These are phyloP conservation scores for Solanum sitiens DNA, from an alignment of 257 asterid species.

Conservation along the genomic window DNA sequence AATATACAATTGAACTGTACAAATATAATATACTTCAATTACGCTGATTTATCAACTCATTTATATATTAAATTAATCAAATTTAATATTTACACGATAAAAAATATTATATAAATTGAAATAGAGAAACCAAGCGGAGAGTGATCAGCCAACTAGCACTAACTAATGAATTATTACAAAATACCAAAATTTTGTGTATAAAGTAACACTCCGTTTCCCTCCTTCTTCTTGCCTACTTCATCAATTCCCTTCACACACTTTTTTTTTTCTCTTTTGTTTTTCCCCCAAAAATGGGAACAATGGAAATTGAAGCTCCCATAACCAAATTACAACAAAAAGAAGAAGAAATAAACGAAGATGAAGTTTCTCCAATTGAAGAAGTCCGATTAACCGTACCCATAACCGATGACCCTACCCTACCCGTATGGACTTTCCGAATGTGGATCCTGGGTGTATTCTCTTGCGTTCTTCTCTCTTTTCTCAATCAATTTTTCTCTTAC, in stretches of 20 bases:
- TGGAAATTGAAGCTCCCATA: slow-evolving; percentile 17
- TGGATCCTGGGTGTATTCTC: slow-evolving; percentile 66
- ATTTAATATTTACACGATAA: not conserved
- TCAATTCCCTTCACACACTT: not conserved
- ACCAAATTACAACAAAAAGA: not conserved
- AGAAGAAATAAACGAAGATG: slow-evolving; percentile 21
- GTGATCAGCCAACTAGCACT: not conserved
- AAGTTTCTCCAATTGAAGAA: slow-evolving; percentile 49
- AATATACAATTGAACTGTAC: not conserved
- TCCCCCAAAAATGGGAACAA: slow-evolving; percentile 6
- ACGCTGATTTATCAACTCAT: not conserved
- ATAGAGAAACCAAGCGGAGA: rapidly evolving
- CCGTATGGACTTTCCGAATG: slow-evolving; percentile 90
- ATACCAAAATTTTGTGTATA: not conserved
- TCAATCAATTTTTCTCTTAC: slow-evolving; percentile 69
- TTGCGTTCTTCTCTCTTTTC: slow-evolving; percentile 55
- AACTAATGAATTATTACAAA: not conserved
- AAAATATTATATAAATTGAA: not conserved
- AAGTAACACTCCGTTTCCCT: not conserved
- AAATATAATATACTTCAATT: not conserved
- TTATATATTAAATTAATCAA: too few relatives aligned
- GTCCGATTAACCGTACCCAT: slow-evolving; percentile 61
- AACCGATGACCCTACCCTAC: slow-evolving; percentile 58
- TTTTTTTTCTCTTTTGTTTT: not conserved
- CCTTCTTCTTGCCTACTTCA: not conserved